Conservation (phyloP, 228 moss, liverwort and hornwort genomes). For the Sphagnum magellanicum region DNA sequence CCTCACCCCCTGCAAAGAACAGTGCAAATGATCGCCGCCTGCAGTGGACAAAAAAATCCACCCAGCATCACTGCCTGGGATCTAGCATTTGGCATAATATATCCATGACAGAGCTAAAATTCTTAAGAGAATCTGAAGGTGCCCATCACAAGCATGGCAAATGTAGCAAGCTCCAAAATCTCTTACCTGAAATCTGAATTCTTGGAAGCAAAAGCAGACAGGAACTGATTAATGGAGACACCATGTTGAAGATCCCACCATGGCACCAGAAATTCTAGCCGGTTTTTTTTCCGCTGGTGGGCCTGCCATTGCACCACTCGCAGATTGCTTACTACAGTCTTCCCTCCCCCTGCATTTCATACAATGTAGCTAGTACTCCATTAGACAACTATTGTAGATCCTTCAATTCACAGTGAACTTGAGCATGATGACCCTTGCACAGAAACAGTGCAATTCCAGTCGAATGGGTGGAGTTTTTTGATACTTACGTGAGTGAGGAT, state of each 20-base stretch:
- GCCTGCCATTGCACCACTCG: conserved; percentile 64
- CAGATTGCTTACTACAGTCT: conserved; percentile 24
- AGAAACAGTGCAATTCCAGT: no score
- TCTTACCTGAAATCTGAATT: conserved; percentile 53
- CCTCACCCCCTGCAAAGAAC: conserved; percentile 58
- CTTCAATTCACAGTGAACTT: no score
- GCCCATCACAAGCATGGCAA: no score
- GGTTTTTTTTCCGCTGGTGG: conserved; percentile 37
- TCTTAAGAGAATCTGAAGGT: no score
- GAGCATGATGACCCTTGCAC: no score
- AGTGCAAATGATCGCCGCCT: conserved; percentile 56
- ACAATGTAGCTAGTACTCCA: not conserved
- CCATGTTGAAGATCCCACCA: conserved; percentile 72
- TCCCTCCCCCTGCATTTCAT: conserved; percentile 35
- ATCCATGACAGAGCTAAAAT: no score
- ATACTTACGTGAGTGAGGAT: conserved; percentile 37
- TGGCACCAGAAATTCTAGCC: conserved; percentile 52
- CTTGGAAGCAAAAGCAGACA: conserved; percentile 56
- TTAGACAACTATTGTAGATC: no score
- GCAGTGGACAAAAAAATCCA: not conserved
- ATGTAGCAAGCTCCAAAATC: not conserved
- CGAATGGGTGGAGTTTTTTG: no score
- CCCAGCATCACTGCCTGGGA: no score
- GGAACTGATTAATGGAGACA: conserved; percentile 51
- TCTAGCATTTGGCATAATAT: no score